phyloP scores from a whole-genome alignment of 2,329 filamentous ascomycete genomes.

The Fusarium xylarioides region DNA sequence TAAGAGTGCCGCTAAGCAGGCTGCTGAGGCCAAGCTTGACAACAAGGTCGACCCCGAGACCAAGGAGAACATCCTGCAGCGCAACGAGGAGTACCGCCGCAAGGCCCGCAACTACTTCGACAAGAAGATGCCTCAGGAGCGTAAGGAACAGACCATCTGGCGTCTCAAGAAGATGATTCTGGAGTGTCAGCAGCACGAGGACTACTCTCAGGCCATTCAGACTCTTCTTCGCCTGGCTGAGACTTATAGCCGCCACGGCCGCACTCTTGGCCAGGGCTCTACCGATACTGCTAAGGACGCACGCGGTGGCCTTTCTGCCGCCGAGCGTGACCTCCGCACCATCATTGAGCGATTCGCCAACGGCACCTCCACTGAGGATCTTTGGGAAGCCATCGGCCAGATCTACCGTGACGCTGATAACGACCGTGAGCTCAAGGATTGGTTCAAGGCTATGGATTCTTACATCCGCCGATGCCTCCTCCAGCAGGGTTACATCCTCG shows the following conservation, averaged over 20 bases:
- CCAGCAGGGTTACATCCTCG: slow-evolving; percentile 90
- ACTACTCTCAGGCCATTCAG: slow-evolving; percentile 92
- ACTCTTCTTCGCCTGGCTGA: slow-evolving; percentile 87
- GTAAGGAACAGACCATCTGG: slow-evolving; percentile 90
- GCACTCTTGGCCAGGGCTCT: slow-evolving; percentile 69
- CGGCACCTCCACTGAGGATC: slow-evolving; percentile 85
- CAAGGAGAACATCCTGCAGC: slow-evolving; percentile 57
- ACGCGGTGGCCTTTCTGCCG: slow-evolving; percentile 71
- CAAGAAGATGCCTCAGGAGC: slow-evolving; percentile 90
- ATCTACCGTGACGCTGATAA: slow-evolving; percentile 88
- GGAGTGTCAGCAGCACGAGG: slow-evolving; percentile 93
- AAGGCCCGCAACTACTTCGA: slow-evolving; percentile 78
- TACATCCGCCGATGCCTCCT: slow-evolving; percentile 87
- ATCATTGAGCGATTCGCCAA: slow-evolving; percentile 97
- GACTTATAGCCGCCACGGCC: slow-evolving; percentile 81
- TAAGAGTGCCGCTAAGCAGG: slow-evolving; percentile 47
- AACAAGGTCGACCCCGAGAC: slow-evolving; percentile 73
- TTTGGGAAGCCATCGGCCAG: slow-evolving; percentile 84
- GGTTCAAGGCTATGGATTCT: slow-evolving; percentile 82
- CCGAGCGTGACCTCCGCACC: slow-evolving; percentile 80
- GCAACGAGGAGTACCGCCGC: slow-evolving; percentile 55
- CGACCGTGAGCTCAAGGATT: slow-evolving; percentile 85
- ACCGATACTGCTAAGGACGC: slow-evolving; percentile 77
- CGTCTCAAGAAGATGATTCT: slow-evolving; percentile 97
- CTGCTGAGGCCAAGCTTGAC: slow-evolving; percentile 65